Evolutionary conservation across 1,284 basidiomycete genomes (phyloP), one percentile per base, ranked within the genome.

Genomic region (Phylloboletellus chloephorus): DNA sequence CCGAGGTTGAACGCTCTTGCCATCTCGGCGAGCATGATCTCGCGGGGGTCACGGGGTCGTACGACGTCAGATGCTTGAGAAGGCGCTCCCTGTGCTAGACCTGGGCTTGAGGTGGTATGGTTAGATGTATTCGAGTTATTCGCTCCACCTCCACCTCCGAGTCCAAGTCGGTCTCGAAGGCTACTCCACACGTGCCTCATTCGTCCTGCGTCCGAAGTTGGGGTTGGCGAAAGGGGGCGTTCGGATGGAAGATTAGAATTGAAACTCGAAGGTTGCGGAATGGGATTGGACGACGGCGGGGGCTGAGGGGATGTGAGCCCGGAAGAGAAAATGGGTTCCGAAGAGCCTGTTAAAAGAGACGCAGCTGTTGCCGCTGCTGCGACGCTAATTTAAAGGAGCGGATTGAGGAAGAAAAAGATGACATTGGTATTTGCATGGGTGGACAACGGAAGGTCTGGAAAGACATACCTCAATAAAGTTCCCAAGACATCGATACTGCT

Each of bases 311-410:
- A 56, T 9, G 58, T 57, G 24, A 77, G 65, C 17, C 68, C 71
- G 5, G 76, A 74, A 11, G 75, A 72, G 44, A 81, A 71, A 32
- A 82, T 70, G 15, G 74, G 73, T 35, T 76, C 74, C 5, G 76
- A 70, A 23, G 76, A 76, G 33, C 78, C 77, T 5, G 78, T 79
- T 21, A 82, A 68, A 19, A 83, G 67, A 7, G 84, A 86, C 6
- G 83, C 82, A 2, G 83, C 84, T 1, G 84, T 86, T 16, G 84
- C 84, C n/a, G 83, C 81, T 16, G 83, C 83, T 7, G 82, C 84
- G 31, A 87, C 82, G 50, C 84, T 87, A 48, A 39, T 46, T 31
- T 4, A 15, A 15, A 34, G 17, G 22, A 32, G 3, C 22, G 36
- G 26, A 33, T 31, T 29, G 10, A n/a, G 16, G 15, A 11, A 24